These are phyloP conservation scores for Claviceps pazoutovae DNA, from an alignment of 2,329 filamentous ascomycete genomes.

Conservation along the genomic window DNA sequence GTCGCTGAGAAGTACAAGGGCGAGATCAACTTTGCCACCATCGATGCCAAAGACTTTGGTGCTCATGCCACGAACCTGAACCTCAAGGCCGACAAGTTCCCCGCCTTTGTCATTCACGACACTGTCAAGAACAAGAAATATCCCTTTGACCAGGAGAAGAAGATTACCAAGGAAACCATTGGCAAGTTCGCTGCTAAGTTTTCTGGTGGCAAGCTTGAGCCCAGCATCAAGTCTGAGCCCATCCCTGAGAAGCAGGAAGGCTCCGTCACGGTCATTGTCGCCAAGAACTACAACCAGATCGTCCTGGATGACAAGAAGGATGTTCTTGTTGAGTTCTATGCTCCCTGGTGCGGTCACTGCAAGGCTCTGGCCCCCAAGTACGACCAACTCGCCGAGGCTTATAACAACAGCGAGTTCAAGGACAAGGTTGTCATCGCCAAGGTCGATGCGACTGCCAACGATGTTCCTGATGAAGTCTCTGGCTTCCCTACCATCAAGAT, in stretches of 20 bases:
- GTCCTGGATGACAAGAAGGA: constrained; percentile 93
- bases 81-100: constrained; percentile 89
- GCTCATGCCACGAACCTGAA: constrained; percentile 95
- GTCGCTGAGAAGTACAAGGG: constrained; percentile 87
- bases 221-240: constrained; percentile 96
- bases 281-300: constrained; percentile 82
- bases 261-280: constrained; percentile 75
- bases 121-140: constrained; percentile 93
- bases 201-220: constrained; percentile 72
- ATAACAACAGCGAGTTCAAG: constrained; percentile 65
- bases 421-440: constrained; percentile 87
- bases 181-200: constrained; percentile 77
- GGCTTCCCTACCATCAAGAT: constrained; percentile 99
- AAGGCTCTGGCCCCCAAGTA: constrained; percentile 95
- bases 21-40: constrained; percentile 93
- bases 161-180: constrained; percentile 59
- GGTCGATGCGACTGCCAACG: constrained; percentile 91
- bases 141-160: constrained; percentile 75
- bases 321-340: constrained; percentile 96
- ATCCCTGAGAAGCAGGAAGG: constrained; percentile 89
- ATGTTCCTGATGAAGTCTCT: constrained; percentile 90
- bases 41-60: constrained; percentile 87
- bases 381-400: constrained; percentile 73
- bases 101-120: constrained; percentile 95
- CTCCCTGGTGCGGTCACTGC: constrained; percentile 99